These are phyloP conservation scores for Cladosporium sp. DNA, from an alignment of 2,329 filamentous ascomycete genomes.

Conservation along the genomic window DNA sequence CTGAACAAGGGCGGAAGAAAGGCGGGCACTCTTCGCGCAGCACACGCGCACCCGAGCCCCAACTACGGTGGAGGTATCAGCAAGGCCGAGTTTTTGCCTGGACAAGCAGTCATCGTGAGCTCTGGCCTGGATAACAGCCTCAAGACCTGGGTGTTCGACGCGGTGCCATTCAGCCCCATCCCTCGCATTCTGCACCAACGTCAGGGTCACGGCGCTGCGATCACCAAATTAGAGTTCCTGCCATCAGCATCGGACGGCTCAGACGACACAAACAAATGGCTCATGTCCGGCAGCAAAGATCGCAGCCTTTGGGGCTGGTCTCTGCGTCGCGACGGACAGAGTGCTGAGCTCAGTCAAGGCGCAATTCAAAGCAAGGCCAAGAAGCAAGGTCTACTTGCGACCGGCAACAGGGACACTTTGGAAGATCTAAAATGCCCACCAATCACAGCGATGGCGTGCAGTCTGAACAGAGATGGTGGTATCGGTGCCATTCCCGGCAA, in stretches of 20 bases:
- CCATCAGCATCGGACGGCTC: constrained; percentile 87
- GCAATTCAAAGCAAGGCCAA: constrained; percentile 85
- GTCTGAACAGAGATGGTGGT: constrained; percentile 89
- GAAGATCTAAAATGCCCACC: constrained; percentile 83
- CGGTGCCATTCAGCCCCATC: constrained; percentile 82
- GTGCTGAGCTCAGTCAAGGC: constrained; percentile 89
- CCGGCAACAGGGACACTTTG: constrained; percentile 35
- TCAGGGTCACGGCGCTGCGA: constrained; percentile 84
- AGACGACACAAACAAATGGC: constrained; percentile 88
- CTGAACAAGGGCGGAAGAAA: constrained; percentile 85
- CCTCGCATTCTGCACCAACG: constrained; percentile 83
- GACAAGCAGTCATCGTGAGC: constrained; percentile 86
- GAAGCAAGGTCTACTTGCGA: constrained; percentile 71
- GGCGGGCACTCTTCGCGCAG: constrained; percentile 81
- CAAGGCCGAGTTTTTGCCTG: constrained; percentile 83
- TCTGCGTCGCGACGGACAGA: constrained; percentile 90
- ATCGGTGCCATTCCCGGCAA: constrained; percentile 82
- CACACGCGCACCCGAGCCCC: constrained; percentile 76
- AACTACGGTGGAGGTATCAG: constrained; percentile 77
- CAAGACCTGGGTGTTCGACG: constrained; percentile 95
- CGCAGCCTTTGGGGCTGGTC: constrained; percentile 96
- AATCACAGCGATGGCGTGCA: constrained; percentile 88
- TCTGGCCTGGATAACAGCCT: constrained; percentile 91
- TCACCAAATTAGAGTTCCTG: constrained; percentile 80
- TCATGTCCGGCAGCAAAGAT: constrained; percentile 85